A percentile compares a stretch with the other conserved stretches of the same genome.
These are phyloP conservation scores for Solioccasus polychromus DNA, from an alignment of 768 basidiomycete species.

Conservation along the genomic window DNA sequence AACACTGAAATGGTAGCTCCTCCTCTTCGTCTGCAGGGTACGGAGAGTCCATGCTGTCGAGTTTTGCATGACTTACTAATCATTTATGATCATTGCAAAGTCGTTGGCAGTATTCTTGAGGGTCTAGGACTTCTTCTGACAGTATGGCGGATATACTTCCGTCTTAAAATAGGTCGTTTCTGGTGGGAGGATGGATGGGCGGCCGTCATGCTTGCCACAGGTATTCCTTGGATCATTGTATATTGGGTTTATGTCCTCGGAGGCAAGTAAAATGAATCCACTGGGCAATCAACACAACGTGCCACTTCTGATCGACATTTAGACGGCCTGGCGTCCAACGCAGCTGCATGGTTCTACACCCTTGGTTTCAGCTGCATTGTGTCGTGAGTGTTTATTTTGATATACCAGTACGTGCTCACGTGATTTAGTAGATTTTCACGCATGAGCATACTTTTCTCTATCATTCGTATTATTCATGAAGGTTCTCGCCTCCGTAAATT, in stretches of 20 bases:
- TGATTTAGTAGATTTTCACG: constrained; percentile 2
- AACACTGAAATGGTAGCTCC: too few species aligned
- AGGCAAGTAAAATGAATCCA: background rate
- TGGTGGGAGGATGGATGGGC: constrained; percentile 18
- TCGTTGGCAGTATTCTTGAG: background rate
- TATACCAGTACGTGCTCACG: background rate
- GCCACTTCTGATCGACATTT: background rate
- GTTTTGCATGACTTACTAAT: too few species aligned
- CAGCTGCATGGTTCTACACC: background rate
- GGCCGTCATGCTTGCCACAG: background rate
- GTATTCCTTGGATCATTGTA: background rate
- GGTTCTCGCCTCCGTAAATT: background rate
- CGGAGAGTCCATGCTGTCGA: too few species aligned
- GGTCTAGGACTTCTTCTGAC: constrained; percentile 3
- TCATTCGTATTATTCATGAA: constrained; percentile 11
- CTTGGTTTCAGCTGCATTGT: constrained; percentile 3
- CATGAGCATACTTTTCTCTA: constrained; percentile 17
- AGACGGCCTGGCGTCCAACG: background rate
- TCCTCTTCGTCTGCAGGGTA: too few species aligned
- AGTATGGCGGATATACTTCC: constrained; percentile 3
- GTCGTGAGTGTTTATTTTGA: background rate
- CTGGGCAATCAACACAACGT: background rate
- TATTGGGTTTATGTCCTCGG: background rate
- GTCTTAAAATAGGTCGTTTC: constrained; percentile 5
- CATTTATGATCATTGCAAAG: constrained; percentile 4